Conservation (phyloP, 2,329 filamentous ascomycete species). For the Trichoderma polysporum region DNA sequence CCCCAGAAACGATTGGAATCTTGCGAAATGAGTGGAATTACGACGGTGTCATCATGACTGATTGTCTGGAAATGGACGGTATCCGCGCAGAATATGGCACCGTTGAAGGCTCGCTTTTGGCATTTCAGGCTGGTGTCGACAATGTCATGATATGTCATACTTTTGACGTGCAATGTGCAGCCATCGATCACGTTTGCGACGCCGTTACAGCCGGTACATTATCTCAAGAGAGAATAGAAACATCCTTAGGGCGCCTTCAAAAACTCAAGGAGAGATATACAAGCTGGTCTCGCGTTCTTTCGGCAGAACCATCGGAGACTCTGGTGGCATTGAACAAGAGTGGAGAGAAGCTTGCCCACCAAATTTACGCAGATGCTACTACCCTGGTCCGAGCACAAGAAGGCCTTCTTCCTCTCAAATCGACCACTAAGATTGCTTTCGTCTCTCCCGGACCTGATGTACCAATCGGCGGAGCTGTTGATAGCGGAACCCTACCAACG, state of each 20-base stretch:
- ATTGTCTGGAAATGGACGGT: constrained; percentile 32
- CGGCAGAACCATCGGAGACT: background rate
- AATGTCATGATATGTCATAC: constrained; percentile 34
- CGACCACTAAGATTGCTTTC: constrained; percentile 26
- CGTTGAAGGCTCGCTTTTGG: constrained; percentile 28
- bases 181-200: constrained; percentile 28
- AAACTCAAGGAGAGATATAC: constrained; percentile 27
- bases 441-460: constrained; percentile 29
- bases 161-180: constrained; percentile 27
- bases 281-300: constrained; percentile 27
- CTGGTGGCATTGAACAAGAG: constrained; percentile 24
- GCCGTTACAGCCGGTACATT: constrained; percentile 25
- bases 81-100: constrained; percentile 29
- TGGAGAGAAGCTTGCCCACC: constrained; percentile 22
- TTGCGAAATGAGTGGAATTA: constrained; percentile 27
- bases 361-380: constrained; percentile 25
- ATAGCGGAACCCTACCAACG: constrained; percentile 27
- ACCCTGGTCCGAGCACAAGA: constrained; percentile 26
- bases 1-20: constrained; percentile 27
- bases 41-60: constrained; percentile 29
- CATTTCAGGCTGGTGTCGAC: constrained; percentile 30
- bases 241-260: constrained; percentile 24
- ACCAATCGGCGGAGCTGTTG: constrained; percentile 28
- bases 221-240: constrained; percentile 22
- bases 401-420: constrained; percentile 24